Evolutionary conservation across 1,139 yeast species (phyloP), one percentile per base, ranked within the genome.

Genomic region (Diutina pseudorugosa): DNA sequence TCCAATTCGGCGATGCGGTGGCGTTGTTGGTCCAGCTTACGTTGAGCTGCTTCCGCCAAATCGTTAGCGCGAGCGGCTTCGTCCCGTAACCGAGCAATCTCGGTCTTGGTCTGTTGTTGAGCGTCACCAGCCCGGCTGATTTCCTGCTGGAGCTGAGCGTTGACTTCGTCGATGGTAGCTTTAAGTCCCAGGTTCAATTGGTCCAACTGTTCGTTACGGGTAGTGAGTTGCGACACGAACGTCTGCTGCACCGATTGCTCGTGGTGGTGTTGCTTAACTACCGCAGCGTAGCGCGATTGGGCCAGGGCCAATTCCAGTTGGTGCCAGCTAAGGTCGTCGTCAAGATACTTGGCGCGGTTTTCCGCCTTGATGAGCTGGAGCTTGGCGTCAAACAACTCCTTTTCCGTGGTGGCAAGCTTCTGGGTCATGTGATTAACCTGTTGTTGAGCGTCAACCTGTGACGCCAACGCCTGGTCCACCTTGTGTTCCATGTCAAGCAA

Each of bases 61-160:
- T 87, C 80, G 55, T 83, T 83, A 62, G 85, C 89, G 42, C 80
- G 68, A 2, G 79, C 67, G 61, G 85, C 70, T 60, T 88, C 95
- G 52, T 76, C 77, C 47, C 80, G 66, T 59, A 80, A 82, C 47
- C 77, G 80, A 33, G 79, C 78, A 56, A 78, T 80, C 51, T 64
- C 69, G 18, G 63, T 57, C 51, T 70, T 71, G 41, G 56, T 58
- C 44, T 65, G 63, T 5, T 64, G 60, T 51, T 65, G 67, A 19
- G 64, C 56, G n/a, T 61, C 60, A 1, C 68, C 59, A 23, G 73
- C 72, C 8, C 70, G 59, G 1, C 77, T 66, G 7, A 74, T 62
- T 51, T 75, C 71, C 54, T 75, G 79, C 51, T 77, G 80, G 18
- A 82, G 61, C 21, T 73, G 71, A 53, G 59, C 57, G 3, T 72